These are phyloP conservation scores for Acrocalymma vagum DNA, from an alignment of 2,329 filamentous ascomycete genomes.

Conservation along the genomic window DNA sequence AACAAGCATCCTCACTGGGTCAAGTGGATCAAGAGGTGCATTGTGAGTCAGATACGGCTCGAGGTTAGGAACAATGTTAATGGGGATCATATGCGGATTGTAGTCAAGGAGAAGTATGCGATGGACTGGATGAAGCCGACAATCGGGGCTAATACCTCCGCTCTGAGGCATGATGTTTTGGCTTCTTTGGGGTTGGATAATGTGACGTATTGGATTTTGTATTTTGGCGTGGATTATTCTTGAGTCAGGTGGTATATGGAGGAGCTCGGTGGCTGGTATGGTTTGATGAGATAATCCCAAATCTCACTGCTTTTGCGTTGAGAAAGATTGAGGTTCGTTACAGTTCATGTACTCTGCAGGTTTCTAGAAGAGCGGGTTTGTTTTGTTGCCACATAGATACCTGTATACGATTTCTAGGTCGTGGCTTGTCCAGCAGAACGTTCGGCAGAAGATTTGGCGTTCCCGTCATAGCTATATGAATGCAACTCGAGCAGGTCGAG, in stretches of 20 bases:
- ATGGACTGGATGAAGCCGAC: slow-evolving; percentile 25
- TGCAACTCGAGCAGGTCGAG: too few relatives aligned
- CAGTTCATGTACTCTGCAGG: too few relatives aligned
- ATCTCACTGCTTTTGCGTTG: too few relatives aligned
- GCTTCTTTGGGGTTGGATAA: slow-evolving; percentile 10
- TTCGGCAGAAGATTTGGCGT: too few relatives aligned
- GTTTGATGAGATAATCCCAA: too few relatives aligned
- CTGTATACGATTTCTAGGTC: too few relatives aligned
- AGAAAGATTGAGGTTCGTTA: too few relatives aligned
- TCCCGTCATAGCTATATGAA: too few relatives aligned
- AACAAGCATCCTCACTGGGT: slow-evolving; percentile 23
- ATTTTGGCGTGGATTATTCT: slow-evolving; percentile 23
- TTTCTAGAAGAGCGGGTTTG: too few relatives aligned
- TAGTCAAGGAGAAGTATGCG: slow-evolving; percentile 25
- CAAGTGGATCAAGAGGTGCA: slow-evolving; percentile 11
- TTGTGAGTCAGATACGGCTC: slow-evolving; percentile 22
- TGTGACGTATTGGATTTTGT: slow-evolving; percentile 4
- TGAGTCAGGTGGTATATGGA: slow-evolving; percentile 10
- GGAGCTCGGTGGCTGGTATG: too few relatives aligned
- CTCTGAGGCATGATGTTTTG: slow-evolving; percentile 2
- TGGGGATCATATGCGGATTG: slow-evolving; percentile 7
- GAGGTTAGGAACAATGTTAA: not conserved
- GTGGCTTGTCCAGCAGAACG: too few relatives aligned
- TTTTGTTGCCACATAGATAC: too few relatives aligned
- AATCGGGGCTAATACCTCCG: not conserved